Percentiles rank a stretch among this genome's conserved stretches.
These are phyloP conservation scores for Podaxis mareebaensis DNA, from an alignment of 768 basidiomycete species.

Conservation along the genomic window DNA sequence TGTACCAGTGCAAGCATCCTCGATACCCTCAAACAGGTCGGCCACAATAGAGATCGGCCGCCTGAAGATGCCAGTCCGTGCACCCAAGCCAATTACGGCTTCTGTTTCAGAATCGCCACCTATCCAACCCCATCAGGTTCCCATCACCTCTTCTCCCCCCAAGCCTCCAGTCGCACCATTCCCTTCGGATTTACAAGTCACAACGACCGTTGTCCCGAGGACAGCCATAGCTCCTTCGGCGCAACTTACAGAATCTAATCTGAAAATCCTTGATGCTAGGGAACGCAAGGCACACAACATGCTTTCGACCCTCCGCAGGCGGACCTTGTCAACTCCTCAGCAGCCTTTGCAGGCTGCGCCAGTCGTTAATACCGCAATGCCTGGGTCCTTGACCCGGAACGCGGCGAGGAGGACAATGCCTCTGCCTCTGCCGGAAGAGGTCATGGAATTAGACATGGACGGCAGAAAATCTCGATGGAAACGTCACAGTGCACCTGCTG, in stretches of 20 bases:
- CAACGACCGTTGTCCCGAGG: conserved; percentile 49
- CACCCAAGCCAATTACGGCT: conserved; percentile 22
- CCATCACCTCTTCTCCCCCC: conserved; percentile 34
- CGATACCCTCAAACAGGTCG: conserved; percentile 25
- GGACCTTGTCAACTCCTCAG: conserved; percentile 44
- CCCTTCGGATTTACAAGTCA: conserved; percentile 49
- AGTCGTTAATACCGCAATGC: conserved; percentile 1
- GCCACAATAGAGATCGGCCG: conserved; percentile 39
- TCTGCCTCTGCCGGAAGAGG: conserved; percentile 1
- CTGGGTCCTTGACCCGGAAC: conserved; percentile 9
- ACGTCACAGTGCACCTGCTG: conserved; percentile 65
- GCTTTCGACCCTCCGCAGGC: conserved; percentile 62
- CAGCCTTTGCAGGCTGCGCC: conserved; percentile 20
- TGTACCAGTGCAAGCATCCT: conserved; percentile 22
- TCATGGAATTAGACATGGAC: conserved; percentile 21
- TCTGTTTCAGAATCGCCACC: conserved; percentile 27
- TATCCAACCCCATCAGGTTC: conserved; percentile 24
- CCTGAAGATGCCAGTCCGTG: conserved; percentile 41
- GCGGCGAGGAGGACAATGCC: conserved; percentile 15
- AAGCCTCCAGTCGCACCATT: conserved; percentile 38
- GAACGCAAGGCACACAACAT: conserved; percentile 61
- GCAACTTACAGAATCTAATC: conserved; percentile 53
- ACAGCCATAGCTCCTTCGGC: conserved; percentile 41
- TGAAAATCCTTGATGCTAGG: conserved; percentile 52
- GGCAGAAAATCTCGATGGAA: conserved; percentile 41